Conservation (phyloP, 352 stramenopile species). For the Phytophthora pisi region DNA sequence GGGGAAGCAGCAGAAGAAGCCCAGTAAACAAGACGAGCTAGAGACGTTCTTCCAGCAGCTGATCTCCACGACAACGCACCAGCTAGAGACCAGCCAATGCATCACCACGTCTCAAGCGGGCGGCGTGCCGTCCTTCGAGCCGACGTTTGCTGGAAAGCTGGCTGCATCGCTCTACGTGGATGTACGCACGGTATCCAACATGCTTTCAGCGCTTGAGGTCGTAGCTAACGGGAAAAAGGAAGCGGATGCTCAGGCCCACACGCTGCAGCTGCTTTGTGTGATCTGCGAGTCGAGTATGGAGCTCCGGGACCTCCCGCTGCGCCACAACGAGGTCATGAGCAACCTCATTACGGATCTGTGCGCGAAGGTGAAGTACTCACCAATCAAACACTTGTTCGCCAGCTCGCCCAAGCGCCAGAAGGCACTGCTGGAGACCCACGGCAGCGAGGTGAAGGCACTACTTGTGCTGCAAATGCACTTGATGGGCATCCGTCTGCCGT, state of each 20-base stretch:
- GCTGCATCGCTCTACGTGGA: constrained; percentile 97
- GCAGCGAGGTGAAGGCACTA: constrained; percentile 85
- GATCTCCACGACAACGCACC: constrained; percentile 69
- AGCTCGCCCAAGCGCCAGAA: constrained; percentile 56
- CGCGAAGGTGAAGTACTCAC: constrained; percentile 62
- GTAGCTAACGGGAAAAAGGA: constrained; percentile 20
- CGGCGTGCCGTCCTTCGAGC: constrained; percentile 49
- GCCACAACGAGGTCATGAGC: constrained; percentile 97
- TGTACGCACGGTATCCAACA: constrained; percentile 85
- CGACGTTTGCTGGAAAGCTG: constrained; percentile 92
- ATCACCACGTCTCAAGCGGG: constrained; percentile 40
- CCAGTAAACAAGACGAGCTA: constrained; percentile 34
- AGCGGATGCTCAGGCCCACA: constrained; percentile 10
- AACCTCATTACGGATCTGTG: constrained; percentile 61
- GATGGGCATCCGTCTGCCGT: constrained; percentile 91
- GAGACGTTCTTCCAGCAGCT: constrained; percentile 87
- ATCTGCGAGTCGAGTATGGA: constrained; percentile 86
- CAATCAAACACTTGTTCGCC: constrained; percentile 59
- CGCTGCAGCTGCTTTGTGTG: constrained; percentile 48
- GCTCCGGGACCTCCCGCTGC: constrained; percentile 95
- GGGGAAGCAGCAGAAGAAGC: constrained; percentile 24
- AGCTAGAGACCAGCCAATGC: constrained; percentile 90
- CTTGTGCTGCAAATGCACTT: constrained; percentile 96
- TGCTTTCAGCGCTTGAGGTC: constrained; percentile 52
- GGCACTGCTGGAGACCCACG: constrained; percentile 71